Base-by-base conservation (phyloP, 2,329 filamentous ascomycete genomes). In the Fusarium sp. region DNA sequence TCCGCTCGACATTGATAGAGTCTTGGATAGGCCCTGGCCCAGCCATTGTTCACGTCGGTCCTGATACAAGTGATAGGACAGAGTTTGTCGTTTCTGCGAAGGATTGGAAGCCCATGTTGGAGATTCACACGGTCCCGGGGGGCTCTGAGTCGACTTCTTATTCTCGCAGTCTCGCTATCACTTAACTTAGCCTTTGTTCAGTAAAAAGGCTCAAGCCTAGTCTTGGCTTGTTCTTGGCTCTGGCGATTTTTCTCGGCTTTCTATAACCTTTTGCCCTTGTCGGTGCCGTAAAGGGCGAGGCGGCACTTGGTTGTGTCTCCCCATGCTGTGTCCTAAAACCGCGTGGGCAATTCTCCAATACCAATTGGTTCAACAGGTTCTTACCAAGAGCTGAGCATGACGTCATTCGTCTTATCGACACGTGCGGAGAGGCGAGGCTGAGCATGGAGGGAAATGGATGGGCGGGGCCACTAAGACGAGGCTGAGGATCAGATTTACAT, bases 281-380 rank as follows among this genome's bases (percentile, higher is more conserved):
- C 63, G 31, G 61, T 67, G 26, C 35, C 45, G 38, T 35, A 61
- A 68, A 61, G 30, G 61, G 44, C 22, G 36, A 45, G 44, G 36
- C 65, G 26, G 59, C 53, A 51, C 42, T 53, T 50, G 26, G 20
- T 38, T 41, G 16, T 47, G 14, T 45, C 33, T 39, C n/a, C 53
- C 55, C 36, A 59, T 56, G 24, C 50, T 56, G 35, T 39, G 44
- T 65, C 48, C 39, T 44, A 15, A 60, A 60, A 50, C 53, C 68
- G 59, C 72, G 75, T 77, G 75, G 42, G 58, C n/a, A 9, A 51
- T 64, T 51, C 68, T 57, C 14, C 22, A 36, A 44, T 55, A 61
- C 42, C 62, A 60, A 78, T 78, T 78, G 76, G 76, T 42, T 54
- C 59, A 65, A 18, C 31, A 75, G 44, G 67, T 70, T 77, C 69